Conservation (phyloP, 371 early-diverging fungal species). For the Mucor sp. region DNA sequence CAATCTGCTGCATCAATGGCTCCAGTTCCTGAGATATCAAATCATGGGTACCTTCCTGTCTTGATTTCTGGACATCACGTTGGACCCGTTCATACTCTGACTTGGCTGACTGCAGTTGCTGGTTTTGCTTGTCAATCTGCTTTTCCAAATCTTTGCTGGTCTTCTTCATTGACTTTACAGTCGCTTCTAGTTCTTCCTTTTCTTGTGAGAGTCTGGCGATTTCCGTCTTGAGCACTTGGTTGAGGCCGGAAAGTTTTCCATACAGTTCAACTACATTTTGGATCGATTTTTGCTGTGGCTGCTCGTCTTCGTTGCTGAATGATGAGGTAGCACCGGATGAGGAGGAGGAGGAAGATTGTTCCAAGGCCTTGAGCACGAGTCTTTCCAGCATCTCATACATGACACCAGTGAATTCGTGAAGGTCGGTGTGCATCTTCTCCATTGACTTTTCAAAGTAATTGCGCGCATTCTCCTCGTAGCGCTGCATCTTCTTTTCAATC, state of each 20-base stretch:
- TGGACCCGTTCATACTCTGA: slow-evolving; percentile 32
- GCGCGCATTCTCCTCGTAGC: slow-evolving; percentile 50
- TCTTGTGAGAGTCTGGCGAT: slow-evolving; percentile 32
- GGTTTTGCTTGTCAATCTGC: slow-evolving; percentile 27
- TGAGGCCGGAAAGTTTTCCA: slow-evolving; percentile 25
- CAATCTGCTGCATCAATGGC: slow-evolving; percentile 38
- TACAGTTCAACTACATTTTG: slow-evolving; percentile 21
- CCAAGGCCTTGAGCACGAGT: slow-evolving; percentile 40
- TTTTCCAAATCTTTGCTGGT: slow-evolving; percentile 23
- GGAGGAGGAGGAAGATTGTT: slow-evolving; percentile 9
- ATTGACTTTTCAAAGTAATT: slow-evolving; percentile 46
- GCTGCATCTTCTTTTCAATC: slow-evolving; percentile 42
- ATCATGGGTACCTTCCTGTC: slow-evolving; percentile 18
- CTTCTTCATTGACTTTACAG: slow-evolving; percentile 19
- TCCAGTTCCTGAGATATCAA: slow-evolving; percentile 38
- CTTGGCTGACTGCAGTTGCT: slow-evolving; percentile 25
- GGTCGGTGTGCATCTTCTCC: slow-evolving; percentile 43
- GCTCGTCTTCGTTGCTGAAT: neutral
- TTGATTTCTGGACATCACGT: slow-evolving; percentile 18
- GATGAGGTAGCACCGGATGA: too few species aligned
- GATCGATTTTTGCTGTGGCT: slow-evolving; percentile 3
- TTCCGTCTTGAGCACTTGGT: slow-evolving; percentile 23
- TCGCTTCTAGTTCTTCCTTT: slow-evolving; percentile 16
- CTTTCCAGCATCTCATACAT: slow-evolving; percentile 53
- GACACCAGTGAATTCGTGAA: slow-evolving; percentile 48